Percentiles rank a stretch among this genome's conserved stretches.
Evolutionary conservation across 345 rosid species (phyloP).

Genomic region (Durio zibethinus): DNA sequence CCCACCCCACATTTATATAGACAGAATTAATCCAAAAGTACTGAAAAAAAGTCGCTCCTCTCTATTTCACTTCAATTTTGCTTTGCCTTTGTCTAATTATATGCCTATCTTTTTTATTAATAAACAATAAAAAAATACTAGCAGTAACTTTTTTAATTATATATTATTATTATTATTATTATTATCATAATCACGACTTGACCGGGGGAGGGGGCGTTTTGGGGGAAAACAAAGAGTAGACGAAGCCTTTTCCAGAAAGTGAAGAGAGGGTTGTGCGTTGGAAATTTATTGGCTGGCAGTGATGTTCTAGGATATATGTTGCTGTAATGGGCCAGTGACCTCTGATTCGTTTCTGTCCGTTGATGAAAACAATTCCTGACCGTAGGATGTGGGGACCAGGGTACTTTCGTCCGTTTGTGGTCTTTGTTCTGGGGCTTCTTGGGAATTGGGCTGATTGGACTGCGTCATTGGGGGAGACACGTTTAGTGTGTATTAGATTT

Average conservation of each 20-base stretch:
- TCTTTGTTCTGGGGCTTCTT: constrained; percentile 3
- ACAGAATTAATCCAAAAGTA: neutral
- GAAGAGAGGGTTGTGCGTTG: neutral
- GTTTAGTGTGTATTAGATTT: neutral
- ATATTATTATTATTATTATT: too few species aligned
- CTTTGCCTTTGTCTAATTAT: neutral
- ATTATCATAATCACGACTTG: neutral
- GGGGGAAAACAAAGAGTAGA: neutral
- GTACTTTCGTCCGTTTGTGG: constrained; percentile 16
- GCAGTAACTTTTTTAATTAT: too few species aligned
- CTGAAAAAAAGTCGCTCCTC: neutral
- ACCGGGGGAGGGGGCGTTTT: neutral
- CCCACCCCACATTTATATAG: too few species aligned
- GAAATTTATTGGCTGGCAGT: constrained; percentile 17
- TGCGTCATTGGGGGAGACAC: constrained; percentile 35
- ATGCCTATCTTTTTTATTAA: neutral
- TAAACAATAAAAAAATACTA: too few species aligned
- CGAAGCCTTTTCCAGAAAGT: constrained; percentile 25
- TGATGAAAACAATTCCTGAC: constrained; percentile 14
- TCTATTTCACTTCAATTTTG: neutral
- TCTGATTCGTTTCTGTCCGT: constrained; percentile 20
- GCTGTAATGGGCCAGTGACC: constrained; percentile 10
- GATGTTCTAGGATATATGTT: constrained; percentile 13
- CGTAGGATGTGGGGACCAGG: constrained; percentile 23
- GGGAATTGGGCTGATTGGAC: constrained; percentile 29